phyloP scores from a whole-genome alignment of 2,329 filamentous ascomycete species.

The Eurotiales sp. region DNA sequence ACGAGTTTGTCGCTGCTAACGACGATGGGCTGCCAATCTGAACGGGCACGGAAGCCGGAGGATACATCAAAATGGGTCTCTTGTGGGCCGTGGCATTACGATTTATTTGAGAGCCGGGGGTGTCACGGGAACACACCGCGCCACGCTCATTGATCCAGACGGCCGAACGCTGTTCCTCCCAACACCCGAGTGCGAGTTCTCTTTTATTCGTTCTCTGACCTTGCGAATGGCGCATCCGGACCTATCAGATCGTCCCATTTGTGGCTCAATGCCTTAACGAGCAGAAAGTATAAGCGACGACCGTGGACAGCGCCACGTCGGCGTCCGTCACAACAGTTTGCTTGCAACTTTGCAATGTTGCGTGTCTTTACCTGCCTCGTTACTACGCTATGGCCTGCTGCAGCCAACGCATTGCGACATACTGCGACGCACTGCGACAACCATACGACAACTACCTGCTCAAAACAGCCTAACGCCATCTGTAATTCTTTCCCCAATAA shows the following conservation, averaged over 20 bases:
- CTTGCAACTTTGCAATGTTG: neutral
- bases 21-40: neutral
- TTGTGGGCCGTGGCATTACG: conserved; percentile 4
- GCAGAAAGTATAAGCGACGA: conserved; percentile 2
- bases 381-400: neutral
- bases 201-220: conserved; percentile 6
- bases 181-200: neutral
- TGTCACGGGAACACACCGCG: conserved; percentile 12
- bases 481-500: neutral
- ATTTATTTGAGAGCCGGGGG: too few species aligned
- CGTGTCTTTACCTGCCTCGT: neutral
- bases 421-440: too few species aligned
- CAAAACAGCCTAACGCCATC: neutral
- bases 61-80: neutral
- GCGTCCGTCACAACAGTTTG: neutral
- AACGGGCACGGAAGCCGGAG: neutral
- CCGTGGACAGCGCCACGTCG: conserved; percentile 3
- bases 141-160: conserved; percentile 2
- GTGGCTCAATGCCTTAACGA: neutral
- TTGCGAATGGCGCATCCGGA: neutral
- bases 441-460: neutral
- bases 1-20: neutral
- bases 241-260: neutral
- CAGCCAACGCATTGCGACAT: too few species aligned
- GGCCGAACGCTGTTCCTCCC: neutral